Evolutionary conservation across 164 flowering plant species (phyloP).

Genomic region (Amborella trichopoda): DNA sequence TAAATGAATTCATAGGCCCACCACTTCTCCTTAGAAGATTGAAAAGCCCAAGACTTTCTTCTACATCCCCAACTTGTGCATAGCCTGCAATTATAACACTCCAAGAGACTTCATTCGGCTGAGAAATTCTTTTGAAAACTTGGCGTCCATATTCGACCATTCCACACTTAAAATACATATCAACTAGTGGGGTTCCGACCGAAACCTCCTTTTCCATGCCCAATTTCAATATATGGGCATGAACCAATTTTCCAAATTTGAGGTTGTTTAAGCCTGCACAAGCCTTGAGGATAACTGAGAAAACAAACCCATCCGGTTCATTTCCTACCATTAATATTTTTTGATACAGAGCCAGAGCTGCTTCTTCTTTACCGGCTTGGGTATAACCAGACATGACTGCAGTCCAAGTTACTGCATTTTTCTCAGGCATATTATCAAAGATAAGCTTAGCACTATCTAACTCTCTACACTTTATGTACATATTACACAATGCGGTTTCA

Average conservation of each 20-base stretch:
- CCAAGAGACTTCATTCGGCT: conserved; percentile 53
- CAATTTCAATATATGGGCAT: conserved; percentile 23
- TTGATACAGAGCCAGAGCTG: conserved; percentile 24
- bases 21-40: conserved; percentile 21
- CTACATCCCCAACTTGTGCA: conserved; percentile 29
- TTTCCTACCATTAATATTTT: conserved; percentile 23
- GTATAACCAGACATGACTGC: conserved; percentile 35
- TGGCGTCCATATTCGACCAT: conserved; percentile 21
- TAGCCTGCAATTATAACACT: conserved; percentile 39
- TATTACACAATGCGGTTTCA: conserved; percentile 17
- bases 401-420: conserved; percentile 34
- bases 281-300: conserved; percentile 35
- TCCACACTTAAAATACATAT: conserved; percentile 41
- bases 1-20: conserved; percentile 23
- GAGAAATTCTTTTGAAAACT: conserved; percentile 28
- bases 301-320: conserved; percentile 38
- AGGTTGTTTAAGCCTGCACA: conserved; percentile 22
- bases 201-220: conserved; percentile 34
- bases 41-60: conserved; percentile 23
- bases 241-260: conserved; percentile 32
- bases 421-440: conserved; percentile 24
- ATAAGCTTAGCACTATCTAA: conserved; percentile 26
- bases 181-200: conserved; percentile 47
- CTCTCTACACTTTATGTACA: conserved; percentile 37
- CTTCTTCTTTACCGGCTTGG: conserved; percentile 13